Evolutionary conservation across 305 asterid species (phyloP).

Genomic region (Solanum hybrid): DNA sequence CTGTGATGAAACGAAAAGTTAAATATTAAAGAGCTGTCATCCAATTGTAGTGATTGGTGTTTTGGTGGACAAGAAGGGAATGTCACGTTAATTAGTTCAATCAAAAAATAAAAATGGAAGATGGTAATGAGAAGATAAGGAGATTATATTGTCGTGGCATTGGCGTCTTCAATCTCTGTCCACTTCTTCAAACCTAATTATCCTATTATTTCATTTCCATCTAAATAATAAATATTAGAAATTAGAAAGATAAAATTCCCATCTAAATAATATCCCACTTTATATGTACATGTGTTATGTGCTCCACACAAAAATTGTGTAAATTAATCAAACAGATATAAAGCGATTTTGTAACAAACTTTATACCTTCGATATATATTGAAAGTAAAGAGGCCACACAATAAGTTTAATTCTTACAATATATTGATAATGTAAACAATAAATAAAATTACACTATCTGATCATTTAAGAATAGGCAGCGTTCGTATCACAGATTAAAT

Average conservation of each 20-base stretch:
- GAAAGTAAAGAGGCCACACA: neutral
- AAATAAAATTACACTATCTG: neutral
- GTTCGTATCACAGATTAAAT: neutral
- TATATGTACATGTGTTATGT: neutral
- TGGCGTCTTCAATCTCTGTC: conserved; percentile 21
- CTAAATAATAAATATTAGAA: neutral
- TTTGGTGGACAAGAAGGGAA: neutral
- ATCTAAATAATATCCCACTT: neutral
- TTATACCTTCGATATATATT: neutral
- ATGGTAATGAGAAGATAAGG: conserved; percentile 18
- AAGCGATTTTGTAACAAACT: neutral
- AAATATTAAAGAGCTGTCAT: neutral
- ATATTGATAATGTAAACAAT: neutral
- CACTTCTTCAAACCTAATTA: conserved; percentile 7
- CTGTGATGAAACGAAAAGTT: neutral
- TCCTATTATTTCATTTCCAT: neutral
- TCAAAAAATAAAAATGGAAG: neutral
- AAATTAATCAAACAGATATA: neutral
- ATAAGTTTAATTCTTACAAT: neutral
- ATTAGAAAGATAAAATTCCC: neutral
- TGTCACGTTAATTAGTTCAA: neutral
- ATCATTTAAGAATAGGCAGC: neutral
- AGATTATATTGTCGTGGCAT: conserved; percentile 19
- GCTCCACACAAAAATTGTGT: neutral
- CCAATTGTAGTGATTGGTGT: neutral